Percentiles rank a stretch among this genome's conserved stretches.
phyloP scores from a whole-genome alignment of 2,329 filamentous ascomycete species.

The Colletotrichum phormii region DNA sequence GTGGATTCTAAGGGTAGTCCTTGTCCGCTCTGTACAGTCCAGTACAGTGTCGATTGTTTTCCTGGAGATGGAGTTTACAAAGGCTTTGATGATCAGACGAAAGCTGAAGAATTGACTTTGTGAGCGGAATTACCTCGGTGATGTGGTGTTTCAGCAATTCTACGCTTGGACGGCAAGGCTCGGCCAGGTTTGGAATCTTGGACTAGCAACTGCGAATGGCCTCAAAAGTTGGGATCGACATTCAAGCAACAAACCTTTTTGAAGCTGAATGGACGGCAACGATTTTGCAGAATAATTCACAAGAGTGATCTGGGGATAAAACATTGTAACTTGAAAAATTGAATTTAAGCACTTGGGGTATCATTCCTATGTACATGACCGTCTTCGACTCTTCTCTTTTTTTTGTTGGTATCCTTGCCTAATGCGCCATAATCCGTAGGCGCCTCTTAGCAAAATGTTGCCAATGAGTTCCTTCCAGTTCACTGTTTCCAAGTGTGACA shows the following conservation, averaged over 20 bases:
- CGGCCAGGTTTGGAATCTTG: neutral
- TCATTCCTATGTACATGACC: slow-evolving; percentile 34
- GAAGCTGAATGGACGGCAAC: no score
- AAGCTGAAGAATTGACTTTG: neutral
- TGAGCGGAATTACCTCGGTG: neutral
- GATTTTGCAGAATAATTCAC: no score
- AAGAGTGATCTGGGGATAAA: neutral
- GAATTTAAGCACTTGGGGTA: slow-evolving; percentile 34
- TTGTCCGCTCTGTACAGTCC: neutral
- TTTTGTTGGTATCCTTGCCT: slow-evolving; percentile 9
- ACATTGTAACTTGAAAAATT: slow-evolving; percentile 3
- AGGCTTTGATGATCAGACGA: neutral
- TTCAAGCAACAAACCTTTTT: neutral
- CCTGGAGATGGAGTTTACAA: neutral
- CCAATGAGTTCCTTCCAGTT: neutral
- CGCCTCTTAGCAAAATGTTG: slow-evolving; percentile 16
- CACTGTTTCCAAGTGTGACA: slow-evolving; percentile 25
- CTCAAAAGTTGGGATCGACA: no score
- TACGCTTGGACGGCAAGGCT: neutral
- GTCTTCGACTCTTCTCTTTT: slow-evolving; percentile 2
- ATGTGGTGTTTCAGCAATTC: neutral
- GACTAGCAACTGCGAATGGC: neutral
- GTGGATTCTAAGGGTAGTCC: neutral
- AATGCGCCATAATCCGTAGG: slow-evolving; percentile 13
- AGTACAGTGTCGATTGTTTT: neutral